phyloP scores from a whole-genome alignment of 257 asterid genomes.

The Solanum sparsipilum region DNA sequence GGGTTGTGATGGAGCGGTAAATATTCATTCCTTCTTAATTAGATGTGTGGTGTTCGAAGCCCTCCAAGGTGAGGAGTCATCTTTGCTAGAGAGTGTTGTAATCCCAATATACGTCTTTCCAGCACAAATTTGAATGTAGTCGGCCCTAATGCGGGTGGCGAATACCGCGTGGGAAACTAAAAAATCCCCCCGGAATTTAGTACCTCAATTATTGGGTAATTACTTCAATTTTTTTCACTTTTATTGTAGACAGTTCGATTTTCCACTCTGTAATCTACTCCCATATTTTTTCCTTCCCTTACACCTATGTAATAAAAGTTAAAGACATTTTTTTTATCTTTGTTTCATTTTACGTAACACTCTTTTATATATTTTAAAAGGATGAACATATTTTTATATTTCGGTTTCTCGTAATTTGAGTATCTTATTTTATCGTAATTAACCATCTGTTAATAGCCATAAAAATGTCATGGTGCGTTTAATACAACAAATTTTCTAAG shows the following conservation, averaged over 20 bases:
- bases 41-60: background rate
- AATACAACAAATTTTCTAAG: background rate
- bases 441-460: background rate
- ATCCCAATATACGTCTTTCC: too few species aligned
- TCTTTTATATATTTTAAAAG: background rate
- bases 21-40: too few species aligned
- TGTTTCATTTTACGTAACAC: background rate
- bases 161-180: background rate
- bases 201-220: background rate
- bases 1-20: background rate
- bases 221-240: background rate
- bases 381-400: background rate
- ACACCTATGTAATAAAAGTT: background rate
- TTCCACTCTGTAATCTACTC: background rate
- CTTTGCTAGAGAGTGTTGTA: background rate
- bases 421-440: background rate
- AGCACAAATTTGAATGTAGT: background rate
- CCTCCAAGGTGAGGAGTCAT: background rate
- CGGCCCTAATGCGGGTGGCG: background rate
- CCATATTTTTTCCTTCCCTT: background rate
- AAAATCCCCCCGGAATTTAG: background rate
- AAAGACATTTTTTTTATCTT: too few species aligned
- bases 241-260: background rate
- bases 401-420: background rate
- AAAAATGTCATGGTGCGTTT: background rate